phyloP scores from a whole-genome alignment of 805 yeast genomes.

The Huiozyma sinensis region DNA sequence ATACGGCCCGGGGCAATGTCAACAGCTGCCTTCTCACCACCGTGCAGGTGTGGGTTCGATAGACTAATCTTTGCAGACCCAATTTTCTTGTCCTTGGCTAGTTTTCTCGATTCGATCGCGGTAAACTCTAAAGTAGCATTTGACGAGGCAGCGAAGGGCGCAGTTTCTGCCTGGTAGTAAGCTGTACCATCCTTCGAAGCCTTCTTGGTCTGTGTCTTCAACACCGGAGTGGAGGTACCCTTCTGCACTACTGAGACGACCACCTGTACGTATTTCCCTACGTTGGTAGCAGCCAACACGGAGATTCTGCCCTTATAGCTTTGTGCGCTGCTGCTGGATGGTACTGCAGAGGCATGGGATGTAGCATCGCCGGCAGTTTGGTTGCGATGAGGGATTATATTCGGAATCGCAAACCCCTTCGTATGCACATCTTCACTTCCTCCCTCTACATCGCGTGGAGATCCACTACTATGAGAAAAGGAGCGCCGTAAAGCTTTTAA shows the following conservation, averaged over 20 bases:
- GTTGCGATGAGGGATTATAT: not conserved
- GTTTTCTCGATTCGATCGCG: constrained; percentile 55
- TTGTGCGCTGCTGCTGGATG: not conserved
- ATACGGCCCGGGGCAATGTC: constrained; percentile 24
- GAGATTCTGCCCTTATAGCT: constrained; percentile 28
- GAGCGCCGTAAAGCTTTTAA: too few species aligned
- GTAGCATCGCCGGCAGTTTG: not conserved
- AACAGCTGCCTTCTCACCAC: constrained; percentile 22
- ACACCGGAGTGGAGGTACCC: constrained; percentile 43
- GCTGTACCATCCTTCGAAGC: constrained; percentile 34
- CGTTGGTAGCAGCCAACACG: constrained; percentile 38
- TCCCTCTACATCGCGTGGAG: too few species aligned
- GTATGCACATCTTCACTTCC: not conserved
- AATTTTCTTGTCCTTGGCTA: constrained; percentile 59
- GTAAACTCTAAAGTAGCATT: constrained; percentile 50
- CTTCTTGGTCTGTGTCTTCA: constrained; percentile 53
- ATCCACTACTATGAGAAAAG: too few species aligned
- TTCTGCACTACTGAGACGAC: constrained; percentile 40
- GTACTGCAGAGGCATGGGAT: constrained; percentile 1
- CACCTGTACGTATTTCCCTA: constrained; percentile 37
- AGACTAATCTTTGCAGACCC: constrained; percentile 49
- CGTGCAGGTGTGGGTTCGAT: constrained; percentile 31
- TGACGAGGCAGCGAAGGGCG: constrained; percentile 55
- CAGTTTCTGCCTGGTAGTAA: constrained; percentile 48
- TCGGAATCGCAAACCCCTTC: not conserved